Conservation (phyloP, 345 rosid species). For the Citropsis articulata region DNA sequence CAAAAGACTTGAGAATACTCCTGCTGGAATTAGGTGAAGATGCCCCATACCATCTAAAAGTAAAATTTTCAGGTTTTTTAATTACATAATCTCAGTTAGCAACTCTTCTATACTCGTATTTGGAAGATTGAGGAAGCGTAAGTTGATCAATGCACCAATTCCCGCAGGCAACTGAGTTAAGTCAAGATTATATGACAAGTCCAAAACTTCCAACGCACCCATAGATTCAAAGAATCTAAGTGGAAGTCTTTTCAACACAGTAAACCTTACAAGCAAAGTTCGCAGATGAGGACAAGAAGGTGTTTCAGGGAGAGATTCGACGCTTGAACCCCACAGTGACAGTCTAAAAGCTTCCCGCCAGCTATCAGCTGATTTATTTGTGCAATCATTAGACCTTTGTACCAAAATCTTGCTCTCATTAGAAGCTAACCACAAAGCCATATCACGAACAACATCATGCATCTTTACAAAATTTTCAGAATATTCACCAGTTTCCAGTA, state of each 20-base stretch:
- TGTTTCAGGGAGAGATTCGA: not conserved
- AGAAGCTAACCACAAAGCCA: constrained; percentile 24
- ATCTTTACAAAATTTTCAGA: not conserved
- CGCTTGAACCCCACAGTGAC: not conserved
- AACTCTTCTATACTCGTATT: not conserved
- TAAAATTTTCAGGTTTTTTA: not conserved
- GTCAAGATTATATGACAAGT: not conserved
- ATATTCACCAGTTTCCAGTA: constrained; percentile 15
- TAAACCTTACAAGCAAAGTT: constrained; percentile 5
- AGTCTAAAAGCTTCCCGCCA: not conserved
- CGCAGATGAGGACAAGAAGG: not conserved
- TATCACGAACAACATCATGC: constrained; percentile 27
- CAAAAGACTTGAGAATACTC: constrained; percentile 19
- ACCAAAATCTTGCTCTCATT: not conserved
- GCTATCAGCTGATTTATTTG: not conserved
- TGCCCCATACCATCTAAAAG: not conserved
- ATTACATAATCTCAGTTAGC: not conserved
- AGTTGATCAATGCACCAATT: not conserved
- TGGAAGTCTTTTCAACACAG: not conserved
- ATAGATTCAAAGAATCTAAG: not conserved
- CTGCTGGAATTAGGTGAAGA: too few species aligned
- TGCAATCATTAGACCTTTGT: not conserved
- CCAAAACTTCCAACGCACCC: not conserved
- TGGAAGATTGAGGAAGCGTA: constrained; percentile 20
- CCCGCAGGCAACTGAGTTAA: not conserved